Evolutionary conservation across 352 stramenopile species (phyloP).

Genomic region (Pythium angustatum): DNA sequence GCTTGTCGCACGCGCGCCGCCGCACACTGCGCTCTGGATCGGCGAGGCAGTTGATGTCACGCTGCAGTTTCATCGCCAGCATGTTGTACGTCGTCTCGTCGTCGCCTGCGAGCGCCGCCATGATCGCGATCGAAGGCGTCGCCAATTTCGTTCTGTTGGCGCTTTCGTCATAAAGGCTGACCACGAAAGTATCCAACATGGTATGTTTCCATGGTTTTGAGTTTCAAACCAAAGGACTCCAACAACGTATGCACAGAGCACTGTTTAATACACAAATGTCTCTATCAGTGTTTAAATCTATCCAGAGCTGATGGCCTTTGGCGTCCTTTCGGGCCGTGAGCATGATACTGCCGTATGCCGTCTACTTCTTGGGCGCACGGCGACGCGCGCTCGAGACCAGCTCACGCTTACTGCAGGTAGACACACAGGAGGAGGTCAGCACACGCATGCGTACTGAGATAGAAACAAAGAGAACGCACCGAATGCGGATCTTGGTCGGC

Average conservation of each 20-base stretch:
- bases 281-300: slow-evolving; percentile 31
- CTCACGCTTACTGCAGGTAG: slow-evolving; percentile 55
- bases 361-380: slow-evolving; percentile 14
- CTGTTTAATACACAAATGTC: slow-evolving; percentile 16
- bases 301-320: slow-evolving; percentile 4
- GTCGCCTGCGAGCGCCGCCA: slow-evolving; percentile 48
- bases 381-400: slow-evolving; percentile 56
- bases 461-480: slow-evolving; percentile 29
- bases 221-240: too few species aligned
- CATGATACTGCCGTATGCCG: neutral
- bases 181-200: slow-evolving; percentile 13
- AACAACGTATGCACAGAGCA: neutral
- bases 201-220: neutral
- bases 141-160: neutral
- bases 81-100: slow-evolving; percentile 56
- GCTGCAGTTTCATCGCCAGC: slow-evolving; percentile 81
- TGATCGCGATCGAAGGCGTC: neutral
- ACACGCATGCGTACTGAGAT: neutral
- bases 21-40: slow-evolving; percentile 73
- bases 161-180: neutral
- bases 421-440: neutral
- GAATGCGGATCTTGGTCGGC: slow-evolving; percentile 92
- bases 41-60: slow-evolving; percentile 77
- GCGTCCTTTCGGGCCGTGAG: slow-evolving; percentile 14
- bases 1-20: slow-evolving; percentile 70